Percentiles rank a stretch among this genome's conserved stretches.
Conservation (phyloP, 2,329 filamentous ascomycete species). For the Fusarium continuum region DNA sequence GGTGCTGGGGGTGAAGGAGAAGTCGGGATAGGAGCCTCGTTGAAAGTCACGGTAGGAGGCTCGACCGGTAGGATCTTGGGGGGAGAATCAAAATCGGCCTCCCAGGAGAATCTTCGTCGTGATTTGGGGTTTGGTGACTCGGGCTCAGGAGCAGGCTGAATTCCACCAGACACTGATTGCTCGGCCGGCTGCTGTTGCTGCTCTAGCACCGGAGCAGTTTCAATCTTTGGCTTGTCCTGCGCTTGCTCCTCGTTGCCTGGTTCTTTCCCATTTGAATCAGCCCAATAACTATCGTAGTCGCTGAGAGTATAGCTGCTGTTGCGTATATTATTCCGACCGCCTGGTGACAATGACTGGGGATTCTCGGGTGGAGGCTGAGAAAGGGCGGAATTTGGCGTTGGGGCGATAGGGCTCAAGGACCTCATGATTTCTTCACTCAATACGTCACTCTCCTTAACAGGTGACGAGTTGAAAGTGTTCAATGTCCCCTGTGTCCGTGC, state of each 20-base stretch:
- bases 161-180: slow-evolving; percentile 1
- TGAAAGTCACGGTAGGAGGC: slow-evolving; percentile 8
- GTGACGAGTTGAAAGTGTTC: slow-evolving; percentile 61
- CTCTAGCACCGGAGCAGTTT: not conserved
- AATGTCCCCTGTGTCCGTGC: slow-evolving; percentile 56
- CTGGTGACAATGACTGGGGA: slow-evolving; percentile 29
- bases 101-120: slow-evolving; percentile 52
- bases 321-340: slow-evolving; percentile 41
- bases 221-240: slow-evolving; percentile 7
- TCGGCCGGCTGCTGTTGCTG: slow-evolving; percentile 1
- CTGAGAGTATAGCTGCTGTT: slow-evolving; percentile 72
- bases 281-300: slow-evolving; percentile 76
- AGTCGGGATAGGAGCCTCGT: slow-evolving; percentile 6
- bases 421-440: slow-evolving; percentile 79
- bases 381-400: slow-evolving; percentile 31
- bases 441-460: slow-evolving; percentile 74
- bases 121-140: slow-evolving; percentile 15
- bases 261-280: slow-evolving; percentile 46
- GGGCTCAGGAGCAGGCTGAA: slow-evolving; percentile 1
- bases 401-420: slow-evolving; percentile 65
- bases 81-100: slow-evolving; percentile 42
- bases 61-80: slow-evolving; percentile 23
- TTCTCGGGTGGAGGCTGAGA: slow-evolving; percentile 22
- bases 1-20: slow-evolving; percentile 22
- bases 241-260: not conserved